Evolutionary conservation across 2,329 filamentous ascomycete species (phyloP), one percentile per base, ranked within the genome.

Genomic region (Ophiocordyceps camponoti-saundersi): DNA sequence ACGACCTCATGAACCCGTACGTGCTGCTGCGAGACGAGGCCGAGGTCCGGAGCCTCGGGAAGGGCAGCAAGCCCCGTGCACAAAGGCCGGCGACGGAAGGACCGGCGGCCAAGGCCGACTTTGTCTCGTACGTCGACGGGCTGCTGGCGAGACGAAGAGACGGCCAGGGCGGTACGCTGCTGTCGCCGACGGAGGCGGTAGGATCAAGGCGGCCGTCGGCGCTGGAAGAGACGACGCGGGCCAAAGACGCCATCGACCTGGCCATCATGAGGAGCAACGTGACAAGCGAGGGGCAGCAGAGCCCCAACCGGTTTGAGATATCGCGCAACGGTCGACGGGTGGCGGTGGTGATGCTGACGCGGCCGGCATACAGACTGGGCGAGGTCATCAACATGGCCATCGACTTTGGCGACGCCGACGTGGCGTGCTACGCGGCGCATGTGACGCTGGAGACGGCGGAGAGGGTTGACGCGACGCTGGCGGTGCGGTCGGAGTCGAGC

Each of bases 1-100:
- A 98, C 61, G 90, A 98, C 61, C 70, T 98, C 15, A 94, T 95
- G 82, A 83, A 80, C 39, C 92, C 92, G 0, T 95, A 96, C 58
- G 85, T 96, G 29, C 71, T 96, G 46, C 72, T 96, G 42, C 81
- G 80, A 48, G 90, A 96, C 56, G 77, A 85, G 60, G 90, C 92
- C 3, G 73, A 75, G 47, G 76, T 84, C 29, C 73, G 72, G 52
- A 70, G 67, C 23, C 49, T 56, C 3, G 51, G 55, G 13, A 58
- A 53, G 45, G 57, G 54, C 42, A 51, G 48, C n/a, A 59, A 55
- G 46, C 39, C 48, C 22, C 51, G 54, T 47, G 59, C 57, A 52
- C 53, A 50, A 56, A 55, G 56, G 49, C 59, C 52, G 46, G 52
- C 48, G 12, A 47, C 55, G 29, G 58, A 54, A 6, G 53, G 64